Evolutionary conservation across 441 rosid species (phyloP).

Genomic region (Erodium texanum): DNA sequence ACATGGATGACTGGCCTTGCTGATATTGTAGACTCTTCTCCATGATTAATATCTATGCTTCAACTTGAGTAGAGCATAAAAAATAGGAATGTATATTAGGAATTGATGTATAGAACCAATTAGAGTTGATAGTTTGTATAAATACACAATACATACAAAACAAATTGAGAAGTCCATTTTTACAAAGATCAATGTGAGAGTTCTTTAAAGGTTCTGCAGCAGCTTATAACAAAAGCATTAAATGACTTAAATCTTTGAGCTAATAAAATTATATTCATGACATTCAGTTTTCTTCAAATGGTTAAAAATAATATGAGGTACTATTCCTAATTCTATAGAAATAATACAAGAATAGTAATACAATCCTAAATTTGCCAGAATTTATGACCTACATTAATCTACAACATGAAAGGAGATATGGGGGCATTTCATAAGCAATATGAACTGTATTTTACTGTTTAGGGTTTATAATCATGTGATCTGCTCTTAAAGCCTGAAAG

Average conservation of each 20-base stretch:
- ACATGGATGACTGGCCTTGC: no score
- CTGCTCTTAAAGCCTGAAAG: background rate
- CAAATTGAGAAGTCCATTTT: no score
- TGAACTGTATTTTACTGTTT: background rate
- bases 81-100: no score
- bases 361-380: background rate
- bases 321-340: background rate
- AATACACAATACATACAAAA: no score
- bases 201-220: background rate
- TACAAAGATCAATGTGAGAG: background rate
- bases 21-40: no score
- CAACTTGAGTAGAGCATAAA: no score
- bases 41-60: no score
- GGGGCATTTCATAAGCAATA: background rate
- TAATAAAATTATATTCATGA: background rate
- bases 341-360: background rate
- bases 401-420: background rate
- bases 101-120: no score
- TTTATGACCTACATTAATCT: background rate
- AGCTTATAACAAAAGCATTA: background rate
- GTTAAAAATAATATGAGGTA: background rate
- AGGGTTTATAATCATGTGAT: background rate
- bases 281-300: background rate
- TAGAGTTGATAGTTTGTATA: no score
- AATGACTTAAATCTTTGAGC: background rate